Percentiles rank a stretch among this genome's conserved stretches.
Evolutionary conservation across 208 protist species (phyloP).

Genomic region (Leishmania tarentolae): DNA sequence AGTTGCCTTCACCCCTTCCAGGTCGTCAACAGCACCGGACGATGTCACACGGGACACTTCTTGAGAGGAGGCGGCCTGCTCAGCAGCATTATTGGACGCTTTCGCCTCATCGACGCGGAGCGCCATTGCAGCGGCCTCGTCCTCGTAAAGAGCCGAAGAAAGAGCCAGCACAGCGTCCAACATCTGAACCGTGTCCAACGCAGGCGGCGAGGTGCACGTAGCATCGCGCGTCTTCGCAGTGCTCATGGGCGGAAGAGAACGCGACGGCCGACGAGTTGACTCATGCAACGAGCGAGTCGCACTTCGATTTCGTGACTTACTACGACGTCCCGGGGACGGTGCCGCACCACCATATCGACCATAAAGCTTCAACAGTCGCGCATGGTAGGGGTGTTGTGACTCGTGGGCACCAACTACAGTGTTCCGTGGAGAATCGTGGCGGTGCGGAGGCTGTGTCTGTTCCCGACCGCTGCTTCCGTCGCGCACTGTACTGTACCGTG

Average conservation of each 20-base stretch:
- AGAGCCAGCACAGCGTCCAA: constrained; percentile 19
- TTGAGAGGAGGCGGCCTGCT: background rate
- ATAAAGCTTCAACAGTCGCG: background rate
- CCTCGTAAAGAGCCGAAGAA: constrained; percentile 26
- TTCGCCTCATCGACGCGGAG: background rate
- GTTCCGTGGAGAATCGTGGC: background rate
- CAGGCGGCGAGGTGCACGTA: background rate
- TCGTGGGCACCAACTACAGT: background rate
- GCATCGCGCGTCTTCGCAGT: background rate
- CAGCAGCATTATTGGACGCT: no score
- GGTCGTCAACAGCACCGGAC: background rate
- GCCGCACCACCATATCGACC: background rate
- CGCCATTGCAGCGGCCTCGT: constrained; percentile 17
- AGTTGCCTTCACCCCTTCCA: background rate
- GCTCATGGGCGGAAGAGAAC: background rate
- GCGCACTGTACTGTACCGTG: background rate
- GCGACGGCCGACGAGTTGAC: background rate
- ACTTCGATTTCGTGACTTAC: background rate
- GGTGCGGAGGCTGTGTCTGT: background rate
- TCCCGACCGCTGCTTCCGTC: background rate
- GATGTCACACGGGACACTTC: background rate
- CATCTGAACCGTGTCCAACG: background rate
- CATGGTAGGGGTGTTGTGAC: background rate
- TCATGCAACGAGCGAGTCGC: background rate
- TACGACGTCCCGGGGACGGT: background rate